A percentile compares a stretch with the other conserved stretches of the same genome.
phyloP scores from a whole-genome alignment of 148 eudicot genomes.

The Salicornia ramosissima region DNA sequence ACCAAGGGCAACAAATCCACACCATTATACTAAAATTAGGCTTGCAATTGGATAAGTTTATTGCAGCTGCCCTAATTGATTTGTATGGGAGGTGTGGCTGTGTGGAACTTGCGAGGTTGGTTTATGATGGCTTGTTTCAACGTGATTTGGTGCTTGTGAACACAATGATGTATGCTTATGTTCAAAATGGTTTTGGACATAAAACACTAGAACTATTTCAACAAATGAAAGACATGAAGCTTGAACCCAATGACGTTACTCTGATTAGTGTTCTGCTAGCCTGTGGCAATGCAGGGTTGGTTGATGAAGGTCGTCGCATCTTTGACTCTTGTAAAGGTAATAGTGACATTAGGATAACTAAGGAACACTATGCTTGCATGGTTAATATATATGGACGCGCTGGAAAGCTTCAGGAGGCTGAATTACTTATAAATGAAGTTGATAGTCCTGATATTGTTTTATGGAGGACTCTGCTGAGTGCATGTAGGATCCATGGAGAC shows the following conservation, averaged over 20 bases:
- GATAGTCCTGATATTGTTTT: conserved; percentile 34
- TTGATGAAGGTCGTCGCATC: conserved; percentile 39
- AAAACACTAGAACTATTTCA: conserved; percentile 29
- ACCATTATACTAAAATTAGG: conserved; percentile 31
- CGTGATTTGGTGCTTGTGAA: conserved; percentile 38
- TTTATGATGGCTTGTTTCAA: conserved; percentile 29
- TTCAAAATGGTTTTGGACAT: conserved; percentile 36
- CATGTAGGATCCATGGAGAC: conserved; percentile 40
- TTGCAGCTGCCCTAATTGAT: conserved; percentile 34
- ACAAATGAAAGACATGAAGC: conserved; percentile 28
- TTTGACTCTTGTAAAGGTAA: conserved; percentile 23
- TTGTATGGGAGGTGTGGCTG: conserved; percentile 44
- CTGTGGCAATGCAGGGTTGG: conserved; percentile 35
- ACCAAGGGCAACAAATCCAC: conserved; percentile 41
- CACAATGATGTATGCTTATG: conserved; percentile 42
- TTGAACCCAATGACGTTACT: conserved; percentile 38
- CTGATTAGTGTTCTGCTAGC: conserved; percentile 35
- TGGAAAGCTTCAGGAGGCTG: conserved; percentile 41
- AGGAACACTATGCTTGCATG: conserved; percentile 44
- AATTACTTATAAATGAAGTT: conserved; percentile 28
- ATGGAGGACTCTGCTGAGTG: conserved; percentile 41
- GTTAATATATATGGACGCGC: conserved; percentile 42
- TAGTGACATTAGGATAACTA: conserved; percentile 23
- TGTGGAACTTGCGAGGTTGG: conserved; percentile 34
- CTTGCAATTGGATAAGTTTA: conserved; percentile 26